Base-by-base conservation (phyloP, 495 filamentous ascomycete species). In the Cladorrhinum samala region DNA sequence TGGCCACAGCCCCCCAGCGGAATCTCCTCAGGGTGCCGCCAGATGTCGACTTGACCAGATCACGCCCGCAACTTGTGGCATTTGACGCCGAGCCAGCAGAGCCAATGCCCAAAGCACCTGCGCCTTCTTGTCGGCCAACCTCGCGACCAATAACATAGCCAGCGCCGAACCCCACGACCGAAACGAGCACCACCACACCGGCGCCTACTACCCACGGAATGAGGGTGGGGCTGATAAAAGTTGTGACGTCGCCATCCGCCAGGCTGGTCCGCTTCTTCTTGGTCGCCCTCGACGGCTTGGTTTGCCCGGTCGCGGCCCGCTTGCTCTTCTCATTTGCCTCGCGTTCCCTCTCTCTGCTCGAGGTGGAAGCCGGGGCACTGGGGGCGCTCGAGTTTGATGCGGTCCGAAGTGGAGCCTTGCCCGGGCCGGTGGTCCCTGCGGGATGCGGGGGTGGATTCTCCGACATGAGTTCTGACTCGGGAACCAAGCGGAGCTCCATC, bases 201-300 rank as follows among this genome's bases (percentile, higher is more conserved):
- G 93, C 93, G 38, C 84, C 88, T 36, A 96, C 80, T 2, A 94
- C 86, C 88, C 94, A 95, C 0, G 91, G 95, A 65, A 96, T 76
- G 7, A 95, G 68, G 0, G 89, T 91, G 0, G 90, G 90, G 50
- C 75, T 77, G 53, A 87, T 72, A 21, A 77, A 54, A 8, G 54
- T 41, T 0, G 46, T 37, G 2, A 45, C 36, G 11, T 53, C 57
- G 21, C 43, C 47, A 11, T 54, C 55, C 7, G 53, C 44, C 0
- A 46, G 11, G 2, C 58, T 53, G 24, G 71, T 61, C 30, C 71
- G 71, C 64, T 79, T 80, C 72, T 85, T 87, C 65, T 80, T 86
- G 4, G 67, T 62, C 9, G 72, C 71, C 13, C 75, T 67, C 24
- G 66, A 39, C 17, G 67, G 46, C 50, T 73, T 72, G 37, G 55